Conservation (phyloP, 2,329 filamentous ascomycete genomes). For the Cryoendolithus antarcticus region DNA sequence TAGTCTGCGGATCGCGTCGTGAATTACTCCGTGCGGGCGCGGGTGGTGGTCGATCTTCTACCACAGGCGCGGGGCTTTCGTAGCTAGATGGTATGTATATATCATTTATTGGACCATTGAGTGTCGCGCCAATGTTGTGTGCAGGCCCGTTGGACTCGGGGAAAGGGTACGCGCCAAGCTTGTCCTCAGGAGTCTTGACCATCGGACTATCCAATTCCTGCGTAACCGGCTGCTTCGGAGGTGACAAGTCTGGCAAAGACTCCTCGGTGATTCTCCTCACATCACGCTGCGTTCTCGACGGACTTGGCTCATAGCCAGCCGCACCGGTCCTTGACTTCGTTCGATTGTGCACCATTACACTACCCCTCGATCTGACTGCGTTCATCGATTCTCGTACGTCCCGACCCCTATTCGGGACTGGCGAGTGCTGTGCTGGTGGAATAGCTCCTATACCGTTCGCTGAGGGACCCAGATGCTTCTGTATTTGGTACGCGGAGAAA, state of each 20-base stretch:
- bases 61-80: conserved; percentile 1
- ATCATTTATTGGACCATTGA: conserved; percentile 24
- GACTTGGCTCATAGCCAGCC: conserved; percentile 44
- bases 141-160: conserved; percentile 9
- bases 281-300: conserved; percentile 39
- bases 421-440: conserved; percentile 63
- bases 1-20: conserved; percentile 5
- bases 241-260: conserved; percentile 26
- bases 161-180: conserved; percentile 31
- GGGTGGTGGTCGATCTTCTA: conserved; percentile 1
- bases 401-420: conserved; percentile 72
- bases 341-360: conserved; percentile 21
- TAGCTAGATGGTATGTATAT: conserved; percentile 10
- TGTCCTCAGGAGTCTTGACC: conserved; percentile 54
- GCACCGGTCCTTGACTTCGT: conserved; percentile 12
- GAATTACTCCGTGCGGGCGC: conserved; percentile 1
- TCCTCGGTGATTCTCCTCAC: conserved; percentile 52
- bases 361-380: conserved; percentile 50
- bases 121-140: conserved; percentile 15
- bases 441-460: conserved; percentile 77
- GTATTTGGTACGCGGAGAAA: conserved; percentile 94
- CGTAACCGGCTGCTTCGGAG: conserved; percentile 16
- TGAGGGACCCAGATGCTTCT: conserved; percentile 75
- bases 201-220: conserved; percentile 32
- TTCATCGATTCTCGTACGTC: conserved; percentile 77